Base-by-base conservation (phyloP, 192 early-diverging fungal species). In the Allomyces arbusculus region DNA sequence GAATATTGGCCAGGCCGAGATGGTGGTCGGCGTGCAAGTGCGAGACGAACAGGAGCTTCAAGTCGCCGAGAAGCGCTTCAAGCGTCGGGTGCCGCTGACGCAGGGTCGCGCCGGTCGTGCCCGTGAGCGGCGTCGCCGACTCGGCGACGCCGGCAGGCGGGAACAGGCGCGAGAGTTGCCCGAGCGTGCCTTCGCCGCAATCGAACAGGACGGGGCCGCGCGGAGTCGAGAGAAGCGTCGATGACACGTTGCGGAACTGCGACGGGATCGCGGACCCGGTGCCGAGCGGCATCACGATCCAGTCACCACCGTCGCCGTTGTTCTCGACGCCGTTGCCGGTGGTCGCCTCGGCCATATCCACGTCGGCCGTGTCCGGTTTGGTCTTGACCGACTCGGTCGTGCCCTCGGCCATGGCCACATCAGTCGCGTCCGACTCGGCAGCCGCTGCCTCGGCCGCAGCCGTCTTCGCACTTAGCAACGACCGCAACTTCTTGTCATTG, bases 21-120 rank as follows among this genome's bases (percentile, higher is more conserved):
- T 97, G 96, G 69, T 99, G 96, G 74, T 99, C 96, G 25, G 94
- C 96, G 73, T 99, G 95, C 77, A 99, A 74, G 72, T 99, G 95
- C 44, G 91, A 94, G 10, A 99, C 78, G 74, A 92, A 96, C 63
- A 99, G 68, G 10, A 87, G 73, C 64, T 79, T 76, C 26, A 99
- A 64, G 11, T 70, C 70, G 11, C 65, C 64, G 12, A 96, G 68
- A 62, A 78, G 79, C 24, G 83, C 74, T 11, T 77, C 73, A 44
- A 73, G 71, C 61, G 55, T 68, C 64, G 67, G 68, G 10, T 65
- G 22, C 16, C 50, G 50, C 16, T 58, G 20, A 61, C 74, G 64
- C 10, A 84, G 70, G 8, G 33, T 40, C 33, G 33, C 33, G 33
- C 33, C 33, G 33, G 33, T 40, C 33, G 33, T 40, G 33, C 33